phyloP scores from a whole-genome alignment of 306 rosid genomes.

The Prinsepia uniflora region DNA sequence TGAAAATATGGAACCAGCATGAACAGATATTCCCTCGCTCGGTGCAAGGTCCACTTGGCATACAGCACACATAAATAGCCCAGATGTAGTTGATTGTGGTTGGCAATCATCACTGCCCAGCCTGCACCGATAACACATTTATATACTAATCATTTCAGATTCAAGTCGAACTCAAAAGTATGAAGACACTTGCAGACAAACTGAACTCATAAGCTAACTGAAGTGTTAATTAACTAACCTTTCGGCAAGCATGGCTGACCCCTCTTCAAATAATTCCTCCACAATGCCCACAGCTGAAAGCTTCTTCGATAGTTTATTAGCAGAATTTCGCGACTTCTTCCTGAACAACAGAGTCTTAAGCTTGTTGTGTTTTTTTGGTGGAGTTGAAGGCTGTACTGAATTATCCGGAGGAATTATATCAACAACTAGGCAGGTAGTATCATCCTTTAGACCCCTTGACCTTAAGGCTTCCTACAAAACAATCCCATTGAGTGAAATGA shows the following conservation, averaged over 20 bases:
- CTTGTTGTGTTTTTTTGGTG: constrained; percentile 62
- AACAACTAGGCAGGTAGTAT: constrained; percentile 87
- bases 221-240: constrained; percentile 41
- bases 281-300: constrained; percentile 76
- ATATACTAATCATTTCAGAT: neutral
- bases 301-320: constrained; percentile 65
- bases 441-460: constrained; percentile 86
- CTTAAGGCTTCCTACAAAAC: constrained; percentile 66
- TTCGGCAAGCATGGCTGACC: constrained; percentile 99
- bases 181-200: neutral
- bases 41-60: constrained; percentile 93
- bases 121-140: constrained; percentile 40
- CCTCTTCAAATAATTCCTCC: constrained; percentile 94
- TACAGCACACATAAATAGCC: constrained; percentile 78
- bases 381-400: constrained; percentile 44
- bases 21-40: constrained; percentile 88
- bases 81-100: constrained; percentile 69
- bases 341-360: constrained; percentile 59
- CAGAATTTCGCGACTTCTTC: constrained; percentile 56
- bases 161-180: neutral
- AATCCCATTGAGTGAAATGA: constrained; percentile 13
- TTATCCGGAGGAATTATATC: constrained; percentile 84
- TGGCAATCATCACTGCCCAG: constrained; percentile 65
- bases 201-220: neutral
- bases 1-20: constrained; percentile 89